These are phyloP conservation scores for Wickerhamomyces bisporus DNA, from an alignment of 805 yeast genomes.

Conservation along the genomic window DNA sequence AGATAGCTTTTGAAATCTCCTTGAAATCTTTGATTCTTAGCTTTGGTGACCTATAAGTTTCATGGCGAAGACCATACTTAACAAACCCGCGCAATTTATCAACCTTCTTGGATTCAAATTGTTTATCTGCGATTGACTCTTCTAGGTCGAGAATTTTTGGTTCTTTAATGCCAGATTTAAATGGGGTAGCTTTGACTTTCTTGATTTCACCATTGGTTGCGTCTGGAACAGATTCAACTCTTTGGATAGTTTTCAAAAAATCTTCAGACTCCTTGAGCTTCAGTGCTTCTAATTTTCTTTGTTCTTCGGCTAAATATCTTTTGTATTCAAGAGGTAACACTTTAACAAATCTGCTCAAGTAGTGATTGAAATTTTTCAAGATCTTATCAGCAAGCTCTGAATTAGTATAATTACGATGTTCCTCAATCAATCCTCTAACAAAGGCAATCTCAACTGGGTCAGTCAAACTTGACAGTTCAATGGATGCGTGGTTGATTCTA, in stretches of 20 bases:
- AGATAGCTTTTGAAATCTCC: conserved; percentile 75
- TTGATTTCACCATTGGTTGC: conserved; percentile 86
- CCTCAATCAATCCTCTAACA: conserved; percentile 88
- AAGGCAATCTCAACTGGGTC: conserved; percentile 94
- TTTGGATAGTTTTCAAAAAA: conserved; percentile 66
- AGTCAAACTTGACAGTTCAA: conserved; percentile 67
- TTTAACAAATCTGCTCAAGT: conserved; percentile 85
- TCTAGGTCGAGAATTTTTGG: conserved; percentile 88
- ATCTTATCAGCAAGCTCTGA: conserved; percentile 86
- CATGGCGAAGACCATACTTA: conserved; percentile 87
- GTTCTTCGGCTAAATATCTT: conserved; percentile 76
- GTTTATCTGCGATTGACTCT: conserved; percentile 73
- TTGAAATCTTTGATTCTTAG: conserved; percentile 86
- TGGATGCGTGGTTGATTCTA: conserved; percentile 75
- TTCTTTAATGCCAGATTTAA: conserved; percentile 42
- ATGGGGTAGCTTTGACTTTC: conserved; percentile 22
- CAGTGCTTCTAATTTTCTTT: conserved; percentile 59
- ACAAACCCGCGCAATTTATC: conserved; percentile 79
- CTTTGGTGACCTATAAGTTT: conserved; percentile 74
- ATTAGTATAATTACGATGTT: conserved; percentile 90
- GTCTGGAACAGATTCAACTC: conserved; percentile 63
- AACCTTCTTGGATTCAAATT: conserved; percentile 57
- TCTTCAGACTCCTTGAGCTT: conserved; percentile 51
- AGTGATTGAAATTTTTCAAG: conserved; percentile 80
- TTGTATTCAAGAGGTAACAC: conserved; percentile 91